Evolutionary conservation across 2,329 filamentous ascomycete species (phyloP), one percentile per base, ranked within the genome.

Genomic region (Curvularia hawaiiensis): DNA sequence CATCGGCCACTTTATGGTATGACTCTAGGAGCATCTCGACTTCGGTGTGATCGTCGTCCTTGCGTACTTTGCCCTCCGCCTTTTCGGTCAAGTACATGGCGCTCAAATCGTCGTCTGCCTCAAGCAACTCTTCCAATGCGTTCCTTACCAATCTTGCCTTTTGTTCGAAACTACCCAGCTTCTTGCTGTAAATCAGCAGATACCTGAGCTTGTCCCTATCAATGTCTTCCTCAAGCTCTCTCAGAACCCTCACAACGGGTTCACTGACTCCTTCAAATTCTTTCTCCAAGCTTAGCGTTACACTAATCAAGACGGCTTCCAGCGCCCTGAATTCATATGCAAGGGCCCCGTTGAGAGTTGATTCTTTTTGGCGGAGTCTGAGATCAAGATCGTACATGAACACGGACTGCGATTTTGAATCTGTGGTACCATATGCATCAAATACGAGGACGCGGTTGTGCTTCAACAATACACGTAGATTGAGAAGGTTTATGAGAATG

Each of bases 341-440:
- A 5, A 99, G 83, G 16, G 85, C 70, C 18, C 75, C 74, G 24
- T 73, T 77, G 22, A 75, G 71, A 2, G 83, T 80, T 2, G 80
- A 73, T 58, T 87, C 83, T 75, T 92, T 94, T 72, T 97, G 92
- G 62, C 91, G 89, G 44, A 99, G 82, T 74, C 96, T 97, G 12
- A 91, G 91, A 75, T 98, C 92, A 20, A 99, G 80, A 72, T 98
- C 95, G 78, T 98, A 97, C 87, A 99, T 96, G 79, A 99, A 99
- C 14, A 95, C 87, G 4, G 92, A 97, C 75, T 98, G 95, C 31
- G 94, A 92, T 71, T 97, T 97, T 0, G 92, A 96, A 66, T 96
- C 92, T 58, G 92, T 93, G 40, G 92, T 95, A 30, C 95, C 95
- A 77, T 97, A 98, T 14, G 95, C 91, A 71, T 98, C 95, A 74